Conservation (phyloP, 192 early-diverging fungal species). For the Dimargaris cristalligena region DNA sequence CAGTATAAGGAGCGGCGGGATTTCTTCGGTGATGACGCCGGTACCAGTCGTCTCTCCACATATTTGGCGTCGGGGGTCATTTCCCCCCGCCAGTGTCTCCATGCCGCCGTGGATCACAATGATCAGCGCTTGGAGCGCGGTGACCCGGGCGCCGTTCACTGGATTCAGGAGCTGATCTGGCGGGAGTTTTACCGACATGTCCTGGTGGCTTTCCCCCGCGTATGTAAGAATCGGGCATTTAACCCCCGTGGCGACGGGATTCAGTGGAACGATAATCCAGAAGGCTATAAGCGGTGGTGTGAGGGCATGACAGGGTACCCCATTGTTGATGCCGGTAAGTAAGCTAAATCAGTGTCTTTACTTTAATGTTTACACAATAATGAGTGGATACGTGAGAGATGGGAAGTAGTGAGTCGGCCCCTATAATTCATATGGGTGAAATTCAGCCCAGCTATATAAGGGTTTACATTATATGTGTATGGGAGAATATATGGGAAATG, state of each 20-base stretch:
- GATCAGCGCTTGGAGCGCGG: slow-evolving; percentile 30
- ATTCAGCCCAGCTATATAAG: too few species aligned
- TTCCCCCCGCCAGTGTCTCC: slow-evolving; percentile 31
- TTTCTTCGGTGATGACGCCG: slow-evolving; percentile 17
- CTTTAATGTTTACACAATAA: too few species aligned
- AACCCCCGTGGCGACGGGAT: slow-evolving; percentile 29
- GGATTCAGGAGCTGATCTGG: slow-evolving; percentile 47
- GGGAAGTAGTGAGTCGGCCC: too few species aligned
- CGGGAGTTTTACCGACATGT: slow-evolving; percentile 48
- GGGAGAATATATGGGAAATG: too few species aligned
- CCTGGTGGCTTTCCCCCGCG: slow-evolving; percentile 33
- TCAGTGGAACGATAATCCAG: slow-evolving; percentile 31
- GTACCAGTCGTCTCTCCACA: slow-evolving; percentile 20
- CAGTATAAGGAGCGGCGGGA: slow-evolving; percentile 31
- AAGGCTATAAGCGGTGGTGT: slow-evolving; percentile 35
- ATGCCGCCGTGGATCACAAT: slow-evolving; percentile 28
- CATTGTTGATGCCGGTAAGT: slow-evolving; percentile 40
- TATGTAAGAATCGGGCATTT: slow-evolving; percentile 40
- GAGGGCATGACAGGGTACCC: slow-evolving; percentile 47
- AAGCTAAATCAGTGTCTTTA: too few species aligned
- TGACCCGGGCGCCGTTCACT: slow-evolving; percentile 28
- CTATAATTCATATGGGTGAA: too few species aligned
- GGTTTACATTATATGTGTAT: too few species aligned
- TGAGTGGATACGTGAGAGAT: too few species aligned
- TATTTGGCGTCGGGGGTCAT: slow-evolving; percentile 36